Evolutionary conservation across 495 filamentous ascomycete genomes (phyloP).

Genomic region (Aspergillus sclerotioniger): DNA sequence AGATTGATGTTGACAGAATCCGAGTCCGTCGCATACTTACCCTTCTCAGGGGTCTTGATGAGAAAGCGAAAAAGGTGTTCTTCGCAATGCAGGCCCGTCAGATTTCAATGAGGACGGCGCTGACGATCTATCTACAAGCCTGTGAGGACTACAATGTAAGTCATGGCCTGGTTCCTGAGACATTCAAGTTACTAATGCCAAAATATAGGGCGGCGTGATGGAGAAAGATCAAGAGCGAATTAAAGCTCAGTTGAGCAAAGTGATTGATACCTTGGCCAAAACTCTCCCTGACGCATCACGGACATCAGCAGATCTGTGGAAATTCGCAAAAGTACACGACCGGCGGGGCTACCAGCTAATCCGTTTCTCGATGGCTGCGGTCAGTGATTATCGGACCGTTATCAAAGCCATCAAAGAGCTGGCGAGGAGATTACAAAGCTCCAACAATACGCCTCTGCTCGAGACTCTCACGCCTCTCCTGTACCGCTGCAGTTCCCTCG

Average conservation of each 20-base stretch:
- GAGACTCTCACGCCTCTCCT: conserved; percentile 82
- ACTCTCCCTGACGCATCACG: conserved; percentile 70
- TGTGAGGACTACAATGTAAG: conserved; percentile 80
- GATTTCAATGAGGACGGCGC: conserved; percentile 62
- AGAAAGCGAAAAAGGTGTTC: conserved; percentile 78
- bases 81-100: conserved; percentile 82
- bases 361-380: conserved; percentile 76
- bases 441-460: conserved; percentile 58
- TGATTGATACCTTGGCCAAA: conserved; percentile 67
- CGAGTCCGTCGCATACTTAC: conserved; percentile 82
- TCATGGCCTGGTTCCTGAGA: neutral
- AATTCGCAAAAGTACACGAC: conserved; percentile 89
- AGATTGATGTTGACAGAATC: conserved; percentile 75
- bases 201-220: conserved; percentile 68
- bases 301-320: conserved; percentile 71
- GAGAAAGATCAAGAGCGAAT: conserved; percentile 67
- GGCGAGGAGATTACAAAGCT: conserved; percentile 70
- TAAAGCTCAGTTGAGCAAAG: conserved; percentile 62
- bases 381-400: conserved; percentile 88
- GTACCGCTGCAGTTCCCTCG: conserved; percentile 75
- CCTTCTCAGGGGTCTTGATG: conserved; percentile 73
- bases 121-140: conserved; percentile 68
- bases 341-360: conserved; percentile 88
- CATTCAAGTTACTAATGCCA: neutral
- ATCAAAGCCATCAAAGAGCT: conserved; percentile 88